phyloP scores from a whole-genome alignment of 805 yeast species.

The Myxozyma udenii region DNA sequence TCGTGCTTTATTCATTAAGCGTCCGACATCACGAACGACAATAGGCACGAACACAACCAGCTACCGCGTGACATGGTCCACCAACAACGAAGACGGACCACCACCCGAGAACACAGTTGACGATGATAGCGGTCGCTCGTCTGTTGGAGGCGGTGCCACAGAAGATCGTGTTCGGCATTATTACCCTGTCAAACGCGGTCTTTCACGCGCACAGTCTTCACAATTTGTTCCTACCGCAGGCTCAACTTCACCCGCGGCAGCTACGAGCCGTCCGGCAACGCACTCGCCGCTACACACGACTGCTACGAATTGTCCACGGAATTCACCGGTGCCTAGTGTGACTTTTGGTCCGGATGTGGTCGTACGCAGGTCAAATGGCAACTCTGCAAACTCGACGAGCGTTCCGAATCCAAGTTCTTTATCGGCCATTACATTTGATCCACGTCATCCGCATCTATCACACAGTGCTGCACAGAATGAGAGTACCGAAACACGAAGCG shows the following conservation, averaged over 20 bases:
- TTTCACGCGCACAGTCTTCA: constrained; percentile 22
- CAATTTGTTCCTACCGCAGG: constrained; percentile 4
- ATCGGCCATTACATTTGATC: too few relatives aligned
- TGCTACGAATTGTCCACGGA: background rate
- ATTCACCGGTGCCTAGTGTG: constrained; percentile 25
- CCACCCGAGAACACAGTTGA: background rate
- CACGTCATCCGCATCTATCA: too few relatives aligned
- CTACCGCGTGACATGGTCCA: constrained; percentile 18
- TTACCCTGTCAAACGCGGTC: constrained; percentile 26
- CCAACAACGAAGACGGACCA: constrained; percentile 10
- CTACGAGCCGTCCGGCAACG: too few relatives aligned
- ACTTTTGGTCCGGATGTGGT: constrained; percentile 17
- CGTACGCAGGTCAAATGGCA: constrained; percentile 4
- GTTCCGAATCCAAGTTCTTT: too few relatives aligned
- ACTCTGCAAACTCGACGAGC: too few relatives aligned
- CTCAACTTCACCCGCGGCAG: constrained; percentile 3
- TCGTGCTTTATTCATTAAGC: constrained; percentile 13
- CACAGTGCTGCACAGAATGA: too few relatives aligned
- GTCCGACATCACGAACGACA: constrained; percentile 24
- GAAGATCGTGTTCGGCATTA: constrained; percentile 18
- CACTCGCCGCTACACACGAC: too few relatives aligned
- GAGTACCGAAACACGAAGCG: too few relatives aligned
- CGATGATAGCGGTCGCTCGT: constrained; percentile 1
- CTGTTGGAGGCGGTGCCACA: background rate
- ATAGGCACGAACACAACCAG: constrained; percentile 26